Base-by-base conservation (phyloP, 805 yeast species). In the Nakazawaea pomicola region DNA sequence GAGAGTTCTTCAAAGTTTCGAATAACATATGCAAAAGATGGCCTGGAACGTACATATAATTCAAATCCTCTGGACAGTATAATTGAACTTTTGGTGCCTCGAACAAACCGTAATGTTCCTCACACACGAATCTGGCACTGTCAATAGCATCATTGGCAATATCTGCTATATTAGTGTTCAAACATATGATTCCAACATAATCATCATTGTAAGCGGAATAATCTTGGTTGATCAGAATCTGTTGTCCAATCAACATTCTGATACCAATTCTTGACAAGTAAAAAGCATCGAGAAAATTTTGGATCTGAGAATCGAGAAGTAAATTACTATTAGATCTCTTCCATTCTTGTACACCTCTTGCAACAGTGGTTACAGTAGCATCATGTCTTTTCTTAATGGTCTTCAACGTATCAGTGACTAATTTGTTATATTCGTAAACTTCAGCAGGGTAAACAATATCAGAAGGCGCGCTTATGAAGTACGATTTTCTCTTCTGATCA, bases 221-320 rank as follows among this genome's bases (percentile, higher is more conserved):
- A 36, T 82, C 80, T 68, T 75, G 74, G 62, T 79, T 81, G 38
- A 88, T 70, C 1, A 96, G 91, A 49, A 88, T 82, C 53, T 88
- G 95, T 64, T 88, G 96, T n/a, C 96, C 96, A 54, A 88, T 85
- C 30, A 88, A 72, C 95, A 89, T 89, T 49, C 96, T 73, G 46
- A 89, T 89, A 2, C 96, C 96, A 47, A 89, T 89, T 44, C 96
- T 72, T 40, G 88, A 80, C 89, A 88, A 80, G 66, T 89, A 88
- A 57, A 88, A 88, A 24, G 93, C 62, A 62, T 89, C 96, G 47
- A 88, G 66, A 55, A 89, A 88, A 12, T 78, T 72, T 61, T 89
- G 95, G 27, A 89, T 78, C 10, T 86, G 76, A 40, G 79, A 72
- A 54, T 84, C 86, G 29, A 84, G 80, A 23, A 73, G 66, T 29